phyloP scores from a whole-genome alignment of 768 basidiomycete species.

The Mycena vulgaris region DNA sequence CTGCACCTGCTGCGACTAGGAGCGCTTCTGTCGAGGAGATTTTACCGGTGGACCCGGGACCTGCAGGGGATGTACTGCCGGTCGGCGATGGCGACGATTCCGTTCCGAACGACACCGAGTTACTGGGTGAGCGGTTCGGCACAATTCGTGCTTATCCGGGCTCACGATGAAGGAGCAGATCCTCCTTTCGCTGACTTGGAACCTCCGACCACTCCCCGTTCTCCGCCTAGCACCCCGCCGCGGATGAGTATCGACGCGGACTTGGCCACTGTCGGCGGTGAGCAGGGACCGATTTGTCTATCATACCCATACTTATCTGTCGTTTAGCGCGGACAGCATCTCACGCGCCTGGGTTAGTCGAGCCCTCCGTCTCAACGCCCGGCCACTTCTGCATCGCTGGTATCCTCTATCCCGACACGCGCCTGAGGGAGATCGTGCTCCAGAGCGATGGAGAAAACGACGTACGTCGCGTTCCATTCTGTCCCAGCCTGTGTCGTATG shows the following conservation, averaged over 20 bases:
- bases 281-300: not conserved
- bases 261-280: not conserved
- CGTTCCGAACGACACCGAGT: not conserved
- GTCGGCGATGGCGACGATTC: not conserved
- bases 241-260: not conserved
- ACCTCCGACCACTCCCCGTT: not conserved
- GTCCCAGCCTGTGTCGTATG: not conserved
- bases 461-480: slow-evolving; percentile 20
- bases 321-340: not conserved
- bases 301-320: not conserved
- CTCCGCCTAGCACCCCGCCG: not conserved
- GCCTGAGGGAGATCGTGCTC: slow-evolving; percentile 10
- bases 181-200: too few relatives aligned
- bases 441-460: too few relatives aligned
- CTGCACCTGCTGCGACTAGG: not conserved
- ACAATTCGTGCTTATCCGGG: not conserved
- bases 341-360: not conserved
- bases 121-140: slow-evolving; percentile 6
- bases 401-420: slow-evolving; percentile 3
- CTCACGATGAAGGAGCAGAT: slow-evolving; percentile 3
- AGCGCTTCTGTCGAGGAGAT: not conserved
- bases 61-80: not conserved
- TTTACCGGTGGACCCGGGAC: not conserved
- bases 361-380: slow-evolving; percentile 11
- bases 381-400: slow-evolving; percentile 26